phyloP scores from a whole-genome alignment of 257 asterid genomes.

The Apocynum venetum region DNA sequence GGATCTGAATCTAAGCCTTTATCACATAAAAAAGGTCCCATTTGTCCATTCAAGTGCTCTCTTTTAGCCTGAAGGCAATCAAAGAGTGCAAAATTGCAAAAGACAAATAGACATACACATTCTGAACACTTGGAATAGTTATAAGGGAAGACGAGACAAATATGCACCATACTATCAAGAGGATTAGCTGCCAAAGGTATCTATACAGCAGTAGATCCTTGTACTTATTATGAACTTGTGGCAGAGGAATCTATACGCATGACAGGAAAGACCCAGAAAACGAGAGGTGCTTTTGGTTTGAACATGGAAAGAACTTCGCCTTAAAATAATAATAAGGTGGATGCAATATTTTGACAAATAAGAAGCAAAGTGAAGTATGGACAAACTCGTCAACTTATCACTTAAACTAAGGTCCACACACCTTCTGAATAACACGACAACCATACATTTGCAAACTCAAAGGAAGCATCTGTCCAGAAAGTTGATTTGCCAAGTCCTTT shows the following conservation, averaged over 20 bases:
- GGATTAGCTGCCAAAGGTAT: too few relatives aligned
- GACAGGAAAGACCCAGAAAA: not conserved
- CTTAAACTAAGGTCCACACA: slow-evolving; percentile 21
- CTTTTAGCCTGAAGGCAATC: not conserved
- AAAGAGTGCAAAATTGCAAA: not conserved
- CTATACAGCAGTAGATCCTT: too few relatives aligned
- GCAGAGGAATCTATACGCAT: not conserved
- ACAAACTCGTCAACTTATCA: not conserved
- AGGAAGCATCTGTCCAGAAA: slow-evolving; percentile 62
- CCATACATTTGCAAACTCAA: slow-evolving; percentile 95
- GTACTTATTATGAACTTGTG: not conserved
- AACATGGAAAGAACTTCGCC: not conserved
- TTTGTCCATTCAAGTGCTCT: not conserved
- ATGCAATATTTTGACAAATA: not conserved
- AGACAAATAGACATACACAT: not conserved
- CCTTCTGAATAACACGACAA: slow-evolving; percentile 96
- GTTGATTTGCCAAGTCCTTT: slow-evolving; percentile 69
- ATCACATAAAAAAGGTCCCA: not conserved
- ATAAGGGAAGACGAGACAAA: not conserved
- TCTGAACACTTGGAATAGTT: not conserved
- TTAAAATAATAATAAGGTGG: not conserved
- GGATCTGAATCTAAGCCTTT: not conserved
- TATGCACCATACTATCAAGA: not conserved
- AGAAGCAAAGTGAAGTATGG: not conserved
- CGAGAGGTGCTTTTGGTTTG: not conserved